Conservation (phyloP, 768 basidiomycete species). For the Amanita jacksonii region DNA sequence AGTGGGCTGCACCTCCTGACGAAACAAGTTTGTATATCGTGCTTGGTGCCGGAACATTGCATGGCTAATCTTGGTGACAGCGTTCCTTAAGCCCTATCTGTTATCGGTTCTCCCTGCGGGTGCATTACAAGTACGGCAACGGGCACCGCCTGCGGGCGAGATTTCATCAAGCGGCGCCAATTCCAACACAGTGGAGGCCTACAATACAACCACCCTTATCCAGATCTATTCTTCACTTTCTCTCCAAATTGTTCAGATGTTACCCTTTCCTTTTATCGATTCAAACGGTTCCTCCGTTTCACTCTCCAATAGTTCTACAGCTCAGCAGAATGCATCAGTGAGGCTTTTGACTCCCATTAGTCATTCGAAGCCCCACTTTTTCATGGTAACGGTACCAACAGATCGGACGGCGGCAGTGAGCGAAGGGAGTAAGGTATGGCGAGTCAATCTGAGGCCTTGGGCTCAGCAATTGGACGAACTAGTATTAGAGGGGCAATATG, state of each 20-base stretch:
- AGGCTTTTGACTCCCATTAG: constrained; percentile 57
- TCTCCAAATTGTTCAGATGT: constrained; percentile 45
- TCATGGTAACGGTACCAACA: constrained; percentile 61
- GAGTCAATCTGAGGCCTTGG: constrained; percentile 62
- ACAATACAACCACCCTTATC: constrained; percentile 48
- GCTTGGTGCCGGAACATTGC: background rate
- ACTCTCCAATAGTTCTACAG: constrained; percentile 11
- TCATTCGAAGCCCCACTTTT: constrained; percentile 43
- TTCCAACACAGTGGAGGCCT: constrained; percentile 30
- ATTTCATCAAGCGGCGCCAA: constrained; percentile 29
- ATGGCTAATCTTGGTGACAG: constrained; percentile 26
- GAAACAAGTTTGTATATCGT: constrained; percentile 33
- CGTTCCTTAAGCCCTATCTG: constrained; percentile 69
- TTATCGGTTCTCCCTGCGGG: constrained; percentile 68
- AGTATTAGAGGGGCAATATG: constrained; percentile 54
- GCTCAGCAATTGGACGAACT: constrained; percentile 80
- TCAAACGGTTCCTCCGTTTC: constrained; percentile 18
- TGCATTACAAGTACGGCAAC: constrained; percentile 28
- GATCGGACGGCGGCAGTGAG: constrained; percentile 55
- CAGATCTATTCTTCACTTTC: constrained; percentile 69
- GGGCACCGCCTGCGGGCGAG: constrained; percentile 11
- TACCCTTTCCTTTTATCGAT: constrained; percentile 52
- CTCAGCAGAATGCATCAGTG: constrained; percentile 36
- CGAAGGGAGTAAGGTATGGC: constrained; percentile 78
- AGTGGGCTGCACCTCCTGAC: constrained; percentile 77